Evolutionary conservation across 129 eudicot species (phyloP).

Genomic region (Gnaphalium uliginosum): DNA sequence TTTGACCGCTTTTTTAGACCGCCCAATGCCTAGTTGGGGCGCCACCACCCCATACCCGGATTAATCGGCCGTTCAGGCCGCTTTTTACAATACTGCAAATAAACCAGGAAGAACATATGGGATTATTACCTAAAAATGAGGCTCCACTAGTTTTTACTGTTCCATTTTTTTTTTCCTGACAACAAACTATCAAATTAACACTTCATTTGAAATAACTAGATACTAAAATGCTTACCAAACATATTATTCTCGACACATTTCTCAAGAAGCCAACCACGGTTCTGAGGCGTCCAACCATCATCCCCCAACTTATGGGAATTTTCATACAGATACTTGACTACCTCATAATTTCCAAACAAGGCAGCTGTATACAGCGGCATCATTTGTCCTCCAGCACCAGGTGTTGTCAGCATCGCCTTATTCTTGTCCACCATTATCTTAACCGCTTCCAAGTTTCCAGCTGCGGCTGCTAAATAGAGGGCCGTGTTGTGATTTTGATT

Average conservation of each 20-base stretch:
- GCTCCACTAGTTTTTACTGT: not conserved
- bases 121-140: not conserved
- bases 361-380: conserved; percentile 39
- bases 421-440: conserved; percentile 29
- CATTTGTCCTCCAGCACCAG: conserved; percentile 14
- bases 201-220: not conserved
- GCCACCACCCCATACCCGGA: too few species aligned
- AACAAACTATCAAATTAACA: not conserved
- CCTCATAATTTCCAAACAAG: conserved; percentile 27
- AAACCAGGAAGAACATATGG: not conserved
- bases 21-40: too few species aligned
- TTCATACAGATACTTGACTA: conserved; percentile 27
- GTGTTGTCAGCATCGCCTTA: not conserved
- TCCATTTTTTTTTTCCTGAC: not conserved
- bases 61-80: too few species aligned
- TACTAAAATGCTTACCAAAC: conserved; percentile 29
- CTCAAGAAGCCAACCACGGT: conserved; percentile 29
- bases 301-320: not conserved
- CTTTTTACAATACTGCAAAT: too few species aligned
- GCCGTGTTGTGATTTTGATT: conserved; percentile 37
- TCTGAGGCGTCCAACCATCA: conserved; percentile 6
- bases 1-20: too few species aligned
- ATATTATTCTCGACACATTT: conserved; percentile 26
- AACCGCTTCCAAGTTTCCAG: conserved; percentile 33
- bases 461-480: conserved; percentile 40